Conservation (phyloP, 2,329 filamentous ascomycete genomes). For the Dothidotthia symphoricarpi region DNA sequence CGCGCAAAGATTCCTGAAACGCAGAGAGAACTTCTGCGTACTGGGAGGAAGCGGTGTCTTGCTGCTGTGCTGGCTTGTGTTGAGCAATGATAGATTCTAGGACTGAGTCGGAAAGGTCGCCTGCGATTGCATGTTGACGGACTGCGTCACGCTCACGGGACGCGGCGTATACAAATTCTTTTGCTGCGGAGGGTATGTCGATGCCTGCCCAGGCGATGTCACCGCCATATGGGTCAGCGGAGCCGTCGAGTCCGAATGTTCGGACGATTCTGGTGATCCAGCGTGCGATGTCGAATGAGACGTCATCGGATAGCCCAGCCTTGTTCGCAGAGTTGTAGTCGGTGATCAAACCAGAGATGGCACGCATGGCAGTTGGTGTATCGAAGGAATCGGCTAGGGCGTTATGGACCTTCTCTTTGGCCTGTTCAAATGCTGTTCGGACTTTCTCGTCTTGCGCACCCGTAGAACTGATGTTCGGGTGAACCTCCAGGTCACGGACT, state of each 20-base stretch:
- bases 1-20: slow-evolving; percentile 62
- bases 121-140: slow-evolving; percentile 55
- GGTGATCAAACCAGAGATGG: slow-evolving; percentile 75
- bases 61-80: slow-evolving; percentile 27
- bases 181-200: slow-evolving; percentile 59
- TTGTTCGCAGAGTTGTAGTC: slow-evolving; percentile 63
- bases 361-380: slow-evolving; percentile 73
- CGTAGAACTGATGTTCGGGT: slow-evolving; percentile 32
- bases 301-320: slow-evolving; percentile 45
- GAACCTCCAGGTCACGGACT: slow-evolving; percentile 49
- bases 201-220: slow-evolving; percentile 65
- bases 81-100: slow-evolving; percentile 43
- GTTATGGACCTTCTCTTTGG: slow-evolving; percentile 58
- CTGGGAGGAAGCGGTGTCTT: slow-evolving; percentile 36
- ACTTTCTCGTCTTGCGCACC: slow-evolving; percentile 46
- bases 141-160: slow-evolving; percentile 58
- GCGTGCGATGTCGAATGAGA: slow-evolving; percentile 59
- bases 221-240: slow-evolving; percentile 45
- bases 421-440: slow-evolving; percentile 50
- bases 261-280: slow-evolving; percentile 84
- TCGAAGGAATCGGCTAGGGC: slow-evolving; percentile 84
- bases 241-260: slow-evolving; percentile 76
- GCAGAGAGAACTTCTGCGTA: slow-evolving; percentile 52
- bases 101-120: slow-evolving; percentile 30
- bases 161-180: slow-evolving; percentile 60